Percentiles rank a stretch among this genome's conserved stretches.
Evolutionary conservation across 371 early-diverging fungal species (phyloP).

Genomic region (Rhizopus stolonifer): DNA sequence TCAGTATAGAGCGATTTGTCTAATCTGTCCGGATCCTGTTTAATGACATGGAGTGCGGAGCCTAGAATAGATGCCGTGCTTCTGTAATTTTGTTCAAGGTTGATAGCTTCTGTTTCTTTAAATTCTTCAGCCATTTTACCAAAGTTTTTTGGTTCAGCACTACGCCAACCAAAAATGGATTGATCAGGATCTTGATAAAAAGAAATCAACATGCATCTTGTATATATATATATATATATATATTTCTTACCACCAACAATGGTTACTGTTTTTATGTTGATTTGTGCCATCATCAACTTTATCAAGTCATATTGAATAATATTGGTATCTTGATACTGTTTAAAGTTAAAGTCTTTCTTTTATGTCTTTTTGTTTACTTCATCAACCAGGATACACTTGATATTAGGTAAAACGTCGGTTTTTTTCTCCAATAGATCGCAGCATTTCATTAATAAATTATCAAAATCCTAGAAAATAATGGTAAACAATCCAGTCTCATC

Average conservation of each 20-base stretch:
- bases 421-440: slow-evolving; percentile 32
- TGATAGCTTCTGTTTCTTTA: slow-evolving; percentile 29
- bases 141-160: slow-evolving; percentile 60
- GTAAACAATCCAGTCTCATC: neutral
- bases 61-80: slow-evolving; percentile 54
- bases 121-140: slow-evolving; percentile 44
- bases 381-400: slow-evolving; percentile 56
- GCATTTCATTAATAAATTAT: slow-evolving; percentile 48
- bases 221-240: neutral
- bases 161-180: slow-evolving; percentile 66
- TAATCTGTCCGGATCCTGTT: slow-evolving; percentile 33
- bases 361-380: slow-evolving; percentile 30
- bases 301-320: slow-evolving; percentile 57
- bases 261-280: slow-evolving; percentile 41
- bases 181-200: slow-evolving; percentile 49
- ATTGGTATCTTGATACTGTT: slow-evolving; percentile 68
- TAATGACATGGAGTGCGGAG: slow-evolving; percentile 48
- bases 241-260: slow-evolving; percentile 57
- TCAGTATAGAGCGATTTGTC: slow-evolving; percentile 28
- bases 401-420: slow-evolving; percentile 14
- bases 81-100: slow-evolving; percentile 58
- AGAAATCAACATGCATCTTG: too few species aligned
- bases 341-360: neutral
- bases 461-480: slow-evolving; percentile 53
- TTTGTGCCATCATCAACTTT: slow-evolving; percentile 25